Conservation (phyloP, 495 filamentous ascomycete genomes). For the Neurospora sp. region DNA sequence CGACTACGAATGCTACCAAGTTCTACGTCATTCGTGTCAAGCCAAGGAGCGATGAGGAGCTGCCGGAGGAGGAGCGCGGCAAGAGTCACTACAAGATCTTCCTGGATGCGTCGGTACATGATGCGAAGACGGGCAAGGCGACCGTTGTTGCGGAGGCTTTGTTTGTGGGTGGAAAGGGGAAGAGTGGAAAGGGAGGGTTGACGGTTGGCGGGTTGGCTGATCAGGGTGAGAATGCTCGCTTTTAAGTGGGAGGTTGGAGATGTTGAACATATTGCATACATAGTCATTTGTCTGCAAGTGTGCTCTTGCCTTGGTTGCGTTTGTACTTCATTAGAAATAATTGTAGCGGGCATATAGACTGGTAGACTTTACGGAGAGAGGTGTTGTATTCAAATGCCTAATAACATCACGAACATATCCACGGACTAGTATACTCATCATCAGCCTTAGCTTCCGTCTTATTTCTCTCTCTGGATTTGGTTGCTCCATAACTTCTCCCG, state of each 20-base stretch:
- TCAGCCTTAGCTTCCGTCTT: background rate
- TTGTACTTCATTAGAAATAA: background rate
- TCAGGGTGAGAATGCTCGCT: background rate
- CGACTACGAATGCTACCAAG: slow-evolving; percentile 42
- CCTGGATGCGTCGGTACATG: slow-evolving; percentile 45
- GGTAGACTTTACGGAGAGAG: background rate
- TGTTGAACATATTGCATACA: background rate
- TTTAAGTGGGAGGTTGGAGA: background rate
- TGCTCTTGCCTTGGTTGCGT: background rate
- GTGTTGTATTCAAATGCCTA: background rate
- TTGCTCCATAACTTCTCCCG: background rate
- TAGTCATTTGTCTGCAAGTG: background rate
- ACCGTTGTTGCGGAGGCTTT: slow-evolving; percentile 49
- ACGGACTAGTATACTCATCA: background rate
- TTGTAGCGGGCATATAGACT: background rate
- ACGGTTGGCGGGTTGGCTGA: background rate
- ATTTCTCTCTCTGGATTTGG: background rate
- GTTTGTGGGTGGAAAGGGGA: slow-evolving; percentile 41
- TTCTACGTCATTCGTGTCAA: slow-evolving; percentile 56
- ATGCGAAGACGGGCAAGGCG: slow-evolving; percentile 29
- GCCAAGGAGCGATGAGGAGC: slow-evolving; percentile 22
- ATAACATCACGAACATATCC: background rate
- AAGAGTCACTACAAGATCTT: slow-evolving; percentile 49
- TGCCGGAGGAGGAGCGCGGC: slow-evolving; percentile 17
- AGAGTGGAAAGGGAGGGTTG: background rate